Evolutionary conservation across 164 flowering plant genomes (phyloP), one percentile per base, ranked within the genome.

Genomic region (Piper betle): DNA sequence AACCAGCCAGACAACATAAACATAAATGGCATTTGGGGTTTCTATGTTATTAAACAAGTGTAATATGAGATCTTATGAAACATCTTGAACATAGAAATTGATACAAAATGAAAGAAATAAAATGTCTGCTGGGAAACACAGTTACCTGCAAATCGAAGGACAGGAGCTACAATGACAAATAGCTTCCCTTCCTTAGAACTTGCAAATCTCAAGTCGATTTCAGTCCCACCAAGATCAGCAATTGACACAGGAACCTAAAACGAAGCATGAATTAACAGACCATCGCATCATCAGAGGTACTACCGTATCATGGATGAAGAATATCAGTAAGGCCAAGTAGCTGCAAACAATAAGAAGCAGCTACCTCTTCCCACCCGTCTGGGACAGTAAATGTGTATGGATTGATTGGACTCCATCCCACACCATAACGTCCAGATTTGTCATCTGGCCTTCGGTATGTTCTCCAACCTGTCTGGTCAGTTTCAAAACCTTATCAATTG

Each of bases 401-500:
- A 10, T 84, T 86, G n/a, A 92, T 92, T 19, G 98, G 98, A 77
- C 96, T 89, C 98, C 98, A 92, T 33, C 98, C 96, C 12, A 92
- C 98, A 33, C 96, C 98, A 71, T 92, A 96, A 18, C 98, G 96
- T 64, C 98, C 98, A 15, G 98, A 92, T 67, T 92, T 92, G 46
- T 86, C 96, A 72, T 89, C 98, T 10, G 98, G 96, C 73, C 98
- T 80, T 43, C 83, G 80, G 68, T 92, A 92, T 60, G 94, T 87
- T 78, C 95, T 92, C 98, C 96, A 89, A 80, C 98, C 98, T 92
- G 91, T 83, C 93, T 89, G 93, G 85, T 79, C 83, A 80, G 55
- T 64, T 63, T 62, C 74, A 55, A 25, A 25, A 25, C 33, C 33
- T 25, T 25, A 25, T 25, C 33, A 25, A 25, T 25, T 25, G 2